phyloP scores from a whole-genome alignment of 2,329 filamentous ascomycete species.

The Colletotrichum cuscutae region DNA sequence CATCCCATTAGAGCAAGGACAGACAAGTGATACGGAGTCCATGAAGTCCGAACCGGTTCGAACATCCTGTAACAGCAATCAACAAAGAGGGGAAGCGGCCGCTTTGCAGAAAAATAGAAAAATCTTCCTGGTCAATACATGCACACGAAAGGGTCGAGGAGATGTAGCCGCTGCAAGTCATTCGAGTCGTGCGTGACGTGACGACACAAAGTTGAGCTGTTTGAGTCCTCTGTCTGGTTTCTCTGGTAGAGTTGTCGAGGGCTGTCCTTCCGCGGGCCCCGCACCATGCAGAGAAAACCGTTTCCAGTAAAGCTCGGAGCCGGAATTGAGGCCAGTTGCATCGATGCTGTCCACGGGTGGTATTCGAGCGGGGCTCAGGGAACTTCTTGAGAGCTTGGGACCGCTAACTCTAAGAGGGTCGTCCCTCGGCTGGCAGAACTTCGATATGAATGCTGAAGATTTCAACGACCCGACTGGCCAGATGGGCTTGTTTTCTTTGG shows the following conservation, averaged over 20 bases:
- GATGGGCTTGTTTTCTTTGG: neutral
- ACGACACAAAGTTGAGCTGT: slow-evolving; percentile 24
- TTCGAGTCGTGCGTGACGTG: slow-evolving; percentile 28
- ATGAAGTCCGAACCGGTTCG: neutral
- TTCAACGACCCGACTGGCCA: slow-evolving; percentile 26
- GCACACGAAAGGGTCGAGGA: slow-evolving; percentile 17
- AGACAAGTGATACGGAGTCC: neutral
- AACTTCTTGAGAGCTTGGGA: slow-evolving; percentile 10
- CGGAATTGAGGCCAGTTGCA: slow-evolving; percentile 29
- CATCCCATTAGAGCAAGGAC: slow-evolving; percentile 11
- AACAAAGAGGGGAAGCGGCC: slow-evolving; percentile 20
- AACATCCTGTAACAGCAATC: neutral
- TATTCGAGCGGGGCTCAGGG: slow-evolving; percentile 24
- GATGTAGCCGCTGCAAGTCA: slow-evolving; percentile 33
- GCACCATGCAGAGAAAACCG: slow-evolving; percentile 25
- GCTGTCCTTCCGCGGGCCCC: slow-evolving; percentile 10
- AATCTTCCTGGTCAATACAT: slow-evolving; percentile 17
- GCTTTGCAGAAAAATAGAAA: slow-evolving; percentile 4
- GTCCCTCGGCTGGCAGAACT: slow-evolving; percentile 1
- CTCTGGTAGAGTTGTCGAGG: slow-evolving; percentile 4
- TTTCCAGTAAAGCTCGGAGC: slow-evolving; percentile 26
- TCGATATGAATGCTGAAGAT: slow-evolving; percentile 23
- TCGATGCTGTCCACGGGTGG: slow-evolving; percentile 9
- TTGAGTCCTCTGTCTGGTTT: slow-evolving; percentile 1
- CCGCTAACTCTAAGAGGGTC: neutral